phyloP scores from a whole-genome alignment of 345 rosid genomes.

The Arabis hirsuta region DNA sequence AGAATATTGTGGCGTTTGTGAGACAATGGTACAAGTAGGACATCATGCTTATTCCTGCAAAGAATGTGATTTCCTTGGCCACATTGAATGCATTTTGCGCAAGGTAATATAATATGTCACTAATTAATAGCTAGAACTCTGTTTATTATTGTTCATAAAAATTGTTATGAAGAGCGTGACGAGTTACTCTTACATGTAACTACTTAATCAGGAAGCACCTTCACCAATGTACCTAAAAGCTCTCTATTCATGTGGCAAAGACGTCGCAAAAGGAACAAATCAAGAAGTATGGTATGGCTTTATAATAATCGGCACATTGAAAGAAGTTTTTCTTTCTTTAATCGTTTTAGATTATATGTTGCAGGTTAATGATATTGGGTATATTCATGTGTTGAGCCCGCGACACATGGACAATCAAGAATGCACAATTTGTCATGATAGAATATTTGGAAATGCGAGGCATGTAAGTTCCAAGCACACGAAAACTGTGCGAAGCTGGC shows the following conservation, averaged over 20 bases:
- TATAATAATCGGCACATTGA: neutral
- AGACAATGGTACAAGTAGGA: neutral
- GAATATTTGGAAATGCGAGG: neutral
- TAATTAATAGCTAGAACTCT: neutral
- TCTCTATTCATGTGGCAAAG: neutral
- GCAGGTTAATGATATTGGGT: constrained; percentile 8
- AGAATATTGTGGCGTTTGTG: constrained; percentile 32
- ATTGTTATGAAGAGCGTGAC: neutral
- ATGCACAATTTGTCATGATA: neutral
- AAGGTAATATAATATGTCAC: neutral
- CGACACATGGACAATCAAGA: too few relatives aligned
- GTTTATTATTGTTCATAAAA: neutral
- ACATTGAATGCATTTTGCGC: constrained; percentile 24
- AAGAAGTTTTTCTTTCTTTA: neutral
- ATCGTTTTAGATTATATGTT: neutral
- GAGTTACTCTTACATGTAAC: neutral
- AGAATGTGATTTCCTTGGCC: constrained; percentile 26
- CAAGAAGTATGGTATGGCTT: constrained; percentile 1
- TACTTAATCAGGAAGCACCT: neutral
- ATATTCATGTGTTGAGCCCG: neutral
- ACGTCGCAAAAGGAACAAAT: neutral
- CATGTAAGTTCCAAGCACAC: neutral
- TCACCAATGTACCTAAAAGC: neutral
- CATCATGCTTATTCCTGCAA: constrained; percentile 28
- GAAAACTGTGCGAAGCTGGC: neutral